These are phyloP conservation scores for Pseudogymnoascus sp. DNA, from an alignment of 2,329 filamentous ascomycete species.

Conservation along the genomic window DNA sequence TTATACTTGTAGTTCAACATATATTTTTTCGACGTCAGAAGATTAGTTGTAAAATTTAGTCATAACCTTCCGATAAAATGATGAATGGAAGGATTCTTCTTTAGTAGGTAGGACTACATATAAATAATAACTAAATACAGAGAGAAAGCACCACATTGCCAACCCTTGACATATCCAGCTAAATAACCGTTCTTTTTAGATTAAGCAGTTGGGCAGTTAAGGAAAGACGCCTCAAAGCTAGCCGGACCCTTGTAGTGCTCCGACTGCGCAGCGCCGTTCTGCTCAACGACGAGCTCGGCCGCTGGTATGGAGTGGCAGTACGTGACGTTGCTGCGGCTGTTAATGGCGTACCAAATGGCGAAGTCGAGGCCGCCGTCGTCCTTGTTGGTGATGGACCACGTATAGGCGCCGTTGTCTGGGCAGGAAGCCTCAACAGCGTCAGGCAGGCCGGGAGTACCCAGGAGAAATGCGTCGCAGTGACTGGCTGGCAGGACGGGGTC, in stretches of 20 bases:
- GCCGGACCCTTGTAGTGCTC: conserved; percentile 15
- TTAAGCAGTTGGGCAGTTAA: conserved; percentile 12
- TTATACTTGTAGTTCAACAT: too few species aligned
- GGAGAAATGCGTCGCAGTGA: conserved; percentile 26
- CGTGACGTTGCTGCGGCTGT: conserved; percentile 17
- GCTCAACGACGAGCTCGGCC: conserved; percentile 23
- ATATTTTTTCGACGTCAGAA: too few species aligned
- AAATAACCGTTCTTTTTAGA: neutral
- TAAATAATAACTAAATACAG: neutral
- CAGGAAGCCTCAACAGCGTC: conserved; percentile 31
- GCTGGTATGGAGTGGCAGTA: conserved; percentile 17
- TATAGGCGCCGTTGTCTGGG: conserved; percentile 26
- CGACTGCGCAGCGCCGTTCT: conserved; percentile 16
- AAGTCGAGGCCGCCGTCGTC: conserved; percentile 14
- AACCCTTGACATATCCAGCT: neutral
- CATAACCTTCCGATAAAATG: too few species aligned
- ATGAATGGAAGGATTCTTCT: too few species aligned
- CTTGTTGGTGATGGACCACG: conserved; percentile 14
- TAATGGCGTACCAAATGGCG: conserved; percentile 17
- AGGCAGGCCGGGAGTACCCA: conserved; percentile 30
- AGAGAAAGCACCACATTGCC: neutral
- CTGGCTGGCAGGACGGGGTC: conserved; percentile 19
- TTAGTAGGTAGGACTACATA: too few species aligned
- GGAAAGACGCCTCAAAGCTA: conserved; percentile 14
- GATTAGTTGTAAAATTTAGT: too few species aligned